A percentile compares a stretch with the other conserved stretches of the same genome.
These are phyloP conservation scores for Diplodia seriata DNA, from an alignment of 2,329 filamentous ascomycete genomes.

Conservation along the genomic window DNA sequence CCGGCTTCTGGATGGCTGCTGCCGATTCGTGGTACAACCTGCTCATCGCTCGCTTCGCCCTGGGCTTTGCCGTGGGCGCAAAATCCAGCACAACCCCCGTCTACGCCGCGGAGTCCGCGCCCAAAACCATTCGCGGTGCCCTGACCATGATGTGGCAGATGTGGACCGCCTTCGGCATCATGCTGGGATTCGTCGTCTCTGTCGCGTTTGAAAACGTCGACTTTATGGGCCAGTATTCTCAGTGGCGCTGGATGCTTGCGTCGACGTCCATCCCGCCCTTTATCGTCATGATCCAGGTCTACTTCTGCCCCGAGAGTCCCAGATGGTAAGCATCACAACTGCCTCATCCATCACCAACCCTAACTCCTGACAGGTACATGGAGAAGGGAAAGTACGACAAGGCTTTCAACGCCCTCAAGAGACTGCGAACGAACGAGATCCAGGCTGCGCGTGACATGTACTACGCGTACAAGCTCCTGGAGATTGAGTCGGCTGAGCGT, in stretches of 20 bases:
- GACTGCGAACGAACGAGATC: constrained; percentile 53
- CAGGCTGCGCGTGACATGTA: constrained; percentile 63
- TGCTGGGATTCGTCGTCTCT: constrained; percentile 52
- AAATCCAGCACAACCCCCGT: constrained; percentile 55
- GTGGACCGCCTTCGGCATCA: constrained; percentile 54
- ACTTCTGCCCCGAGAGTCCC: constrained; percentile 47
- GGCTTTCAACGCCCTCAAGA: constrained; percentile 51
- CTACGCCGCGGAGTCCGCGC: constrained; percentile 49
- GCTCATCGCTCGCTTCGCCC: constrained; percentile 39
- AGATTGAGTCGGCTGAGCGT: constrained; percentile 48
- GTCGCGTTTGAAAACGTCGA: constrained; percentile 39
- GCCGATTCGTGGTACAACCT: constrained; percentile 52
- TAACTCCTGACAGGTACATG: constrained; percentile 41
- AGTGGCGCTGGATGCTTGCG: constrained; percentile 33
- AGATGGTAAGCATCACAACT: constrained; percentile 43
- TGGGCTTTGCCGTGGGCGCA: constrained; percentile 55
- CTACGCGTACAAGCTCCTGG: constrained; percentile 57
- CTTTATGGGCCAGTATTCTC: neutral
- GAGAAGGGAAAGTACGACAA: constrained; percentile 51
- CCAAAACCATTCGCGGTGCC: constrained; percentile 50
- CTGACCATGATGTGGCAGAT: constrained; percentile 57
- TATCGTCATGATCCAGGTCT: constrained; percentile 32
- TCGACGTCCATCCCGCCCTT: constrained; percentile 29
- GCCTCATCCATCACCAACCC: no score
- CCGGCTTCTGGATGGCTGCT: constrained; percentile 46